Base-by-base conservation (phyloP, 106 monocot genomes). In the Dioscorea dumetorum region DNA sequence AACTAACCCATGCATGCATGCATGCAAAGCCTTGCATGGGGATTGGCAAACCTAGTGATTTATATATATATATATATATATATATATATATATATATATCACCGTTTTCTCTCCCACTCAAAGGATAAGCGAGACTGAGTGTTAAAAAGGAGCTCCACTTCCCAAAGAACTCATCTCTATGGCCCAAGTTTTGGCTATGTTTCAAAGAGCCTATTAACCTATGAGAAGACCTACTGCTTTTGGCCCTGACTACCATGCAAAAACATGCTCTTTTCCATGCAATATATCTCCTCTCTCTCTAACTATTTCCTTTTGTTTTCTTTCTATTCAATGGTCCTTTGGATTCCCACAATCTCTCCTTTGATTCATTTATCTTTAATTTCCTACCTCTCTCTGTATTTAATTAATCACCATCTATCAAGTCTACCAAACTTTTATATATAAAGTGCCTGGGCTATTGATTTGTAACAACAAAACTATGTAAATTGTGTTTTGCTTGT, bases 291-390 rank as follows among this genome's bases (percentile, higher is more conserved):
- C 60, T 50, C 11, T 28, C 28, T 28, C 28, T 28, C 33, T 0
- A 0, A 15, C 21, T 8, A 9, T 49, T 66, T 58, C 7, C 48
- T 24, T 28, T 50, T 59, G 12, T 41, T 12, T 58, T n/a, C 24
- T 58, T 24, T 49, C 17, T 24, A 22, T 28, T 65, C 20, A 34
- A n/a, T 22, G 58, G 21, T 33, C 66, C 65, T 58, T 10, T 58
- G 67, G 67, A 67, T 74, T 67, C 67, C 74, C 66, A 74, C 60
- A 67, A 74, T 74, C 74, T 74, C 19, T 50, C 67, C 15, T 48
- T 59, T 60, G 66, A 66, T 32, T 15, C 53, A 34, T 57, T 13
- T 32, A 50, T 59, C 50, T 73, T 57, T 64, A n/a, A 19, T 64
- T 22, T 57, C 73, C 53, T 65, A 57, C 48, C 53, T 65, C 1